Percentiles rank a stretch among this genome's conserved stretches.
Conservation (phyloP, 257 asterid species). For the Voacanga thouarsii region DNA sequence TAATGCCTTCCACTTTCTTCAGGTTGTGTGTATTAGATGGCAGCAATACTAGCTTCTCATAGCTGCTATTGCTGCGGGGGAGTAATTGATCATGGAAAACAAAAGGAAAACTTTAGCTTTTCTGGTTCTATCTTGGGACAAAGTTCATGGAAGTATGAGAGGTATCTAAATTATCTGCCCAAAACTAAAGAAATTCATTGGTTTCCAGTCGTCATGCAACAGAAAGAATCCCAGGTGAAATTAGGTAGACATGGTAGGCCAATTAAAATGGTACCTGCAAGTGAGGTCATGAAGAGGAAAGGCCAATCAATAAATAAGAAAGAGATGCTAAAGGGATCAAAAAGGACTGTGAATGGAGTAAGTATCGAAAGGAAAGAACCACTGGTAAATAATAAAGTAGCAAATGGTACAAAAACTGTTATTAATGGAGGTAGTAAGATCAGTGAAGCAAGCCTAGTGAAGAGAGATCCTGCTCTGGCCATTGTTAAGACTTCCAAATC, state of each 20-base stretch:
- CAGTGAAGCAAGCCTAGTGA: slow-evolving; percentile 49
- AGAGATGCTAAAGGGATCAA: slow-evolving; percentile 36
- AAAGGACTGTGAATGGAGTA: slow-evolving; percentile 35
- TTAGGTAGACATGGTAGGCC: slow-evolving; percentile 60
- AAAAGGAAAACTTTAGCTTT: slow-evolving; percentile 45
- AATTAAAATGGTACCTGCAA: slow-evolving; percentile 65
- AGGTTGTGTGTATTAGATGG: slow-evolving; percentile 48
- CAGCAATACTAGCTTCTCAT: slow-evolving; percentile 64
- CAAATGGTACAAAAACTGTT: slow-evolving; percentile 44
- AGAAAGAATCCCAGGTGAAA: slow-evolving; percentile 46
- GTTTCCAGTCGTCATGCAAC: slow-evolving; percentile 48
- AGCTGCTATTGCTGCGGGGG: slow-evolving; percentile 59
- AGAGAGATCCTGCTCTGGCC: slow-evolving; percentile 38
- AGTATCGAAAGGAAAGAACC: slow-evolving; percentile 33
- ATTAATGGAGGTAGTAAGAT: slow-evolving; percentile 36
- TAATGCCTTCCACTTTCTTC: neutral
- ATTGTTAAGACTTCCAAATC: slow-evolving; percentile 23
- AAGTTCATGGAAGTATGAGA: slow-evolving; percentile 26
- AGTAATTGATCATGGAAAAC: slow-evolving; percentile 32
- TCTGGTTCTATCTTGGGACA: slow-evolving; percentile 36
- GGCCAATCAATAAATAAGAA: slow-evolving; percentile 25
- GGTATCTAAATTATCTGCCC: slow-evolving; percentile 16
- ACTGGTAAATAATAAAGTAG: slow-evolving; percentile 18
- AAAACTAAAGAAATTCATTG: slow-evolving; percentile 22
- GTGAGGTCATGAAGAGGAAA: slow-evolving; percentile 44